Conservation (phyloP, 1,284 basidiomycete species). For the Pseudozyma sp. region DNA sequence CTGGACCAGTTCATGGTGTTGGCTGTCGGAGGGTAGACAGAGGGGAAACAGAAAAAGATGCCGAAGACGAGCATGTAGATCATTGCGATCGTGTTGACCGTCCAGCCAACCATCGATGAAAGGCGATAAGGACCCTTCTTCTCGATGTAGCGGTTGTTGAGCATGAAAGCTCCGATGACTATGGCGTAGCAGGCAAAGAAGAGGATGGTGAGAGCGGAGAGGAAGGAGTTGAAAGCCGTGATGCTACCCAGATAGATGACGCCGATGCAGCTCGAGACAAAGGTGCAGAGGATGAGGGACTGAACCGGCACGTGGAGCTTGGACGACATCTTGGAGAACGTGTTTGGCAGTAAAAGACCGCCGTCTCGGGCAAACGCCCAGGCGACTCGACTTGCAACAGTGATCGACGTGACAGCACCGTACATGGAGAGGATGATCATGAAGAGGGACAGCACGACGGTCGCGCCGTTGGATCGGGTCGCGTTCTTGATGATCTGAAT, state of each 20-base stretch:
- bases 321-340: conserved; percentile 24
- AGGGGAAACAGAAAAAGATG: conserved; percentile 37
- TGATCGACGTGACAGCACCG: conserved; percentile 33
- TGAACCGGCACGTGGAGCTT: conserved; percentile 29
- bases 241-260: conserved; percentile 39
- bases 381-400: conserved; percentile 31
- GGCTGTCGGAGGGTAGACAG: conserved; percentile 21
- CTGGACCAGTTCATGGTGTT: conserved; percentile 41
- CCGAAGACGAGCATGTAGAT: conserved; percentile 35
- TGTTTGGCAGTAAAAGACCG: conserved; percentile 21
- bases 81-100: conserved; percentile 27
- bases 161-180: conserved; percentile 34
- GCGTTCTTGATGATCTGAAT: conserved; percentile 40
- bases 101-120: conserved; percentile 19
- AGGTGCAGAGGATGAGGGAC: conserved; percentile 25
- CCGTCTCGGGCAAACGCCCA: conserved; percentile 40
- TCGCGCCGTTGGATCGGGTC: conserved; percentile 29
- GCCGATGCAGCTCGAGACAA: conserved; percentile 36
- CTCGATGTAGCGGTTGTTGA: conserved; percentile 28
- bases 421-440: conserved; percentile 37
- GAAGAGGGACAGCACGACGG: conserved; percentile 33
- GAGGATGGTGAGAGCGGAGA: conserved; percentile 35
- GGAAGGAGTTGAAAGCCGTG: conserved; percentile 42
- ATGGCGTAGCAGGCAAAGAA: conserved; percentile 37
- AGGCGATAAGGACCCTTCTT: conserved; percentile 24